Conservation (phyloP, 805 yeast species). For the Saccharomycopsis amapae region DNA sequence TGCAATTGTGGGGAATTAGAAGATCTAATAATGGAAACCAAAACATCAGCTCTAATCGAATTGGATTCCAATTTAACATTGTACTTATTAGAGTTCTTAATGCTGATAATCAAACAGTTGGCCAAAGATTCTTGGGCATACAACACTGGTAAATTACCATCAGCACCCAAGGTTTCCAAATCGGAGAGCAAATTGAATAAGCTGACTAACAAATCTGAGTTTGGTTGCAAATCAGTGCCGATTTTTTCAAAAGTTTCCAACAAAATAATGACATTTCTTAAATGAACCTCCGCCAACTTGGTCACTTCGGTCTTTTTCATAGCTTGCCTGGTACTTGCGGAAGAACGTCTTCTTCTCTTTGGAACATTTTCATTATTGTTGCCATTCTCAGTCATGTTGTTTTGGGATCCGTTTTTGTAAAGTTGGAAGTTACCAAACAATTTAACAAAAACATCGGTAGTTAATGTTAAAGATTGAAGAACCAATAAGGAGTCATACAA, state of each 20-base stretch:
- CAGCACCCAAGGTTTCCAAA: slow-evolving; percentile 78
- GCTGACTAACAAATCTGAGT: slow-evolving; percentile 41
- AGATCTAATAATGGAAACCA: slow-evolving; percentile 85
- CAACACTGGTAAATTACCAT: slow-evolving; percentile 84
- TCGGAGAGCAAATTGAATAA: slow-evolving; percentile 62
- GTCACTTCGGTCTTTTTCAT: slow-evolving; percentile 63
- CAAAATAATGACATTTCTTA: slow-evolving; percentile 68
- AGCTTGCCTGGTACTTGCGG: slow-evolving; percentile 70
- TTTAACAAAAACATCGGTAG: slow-evolving; percentile 49
- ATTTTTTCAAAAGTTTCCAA: slow-evolving; percentile 68
- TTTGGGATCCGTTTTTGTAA: slow-evolving; percentile 34
- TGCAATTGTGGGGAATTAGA: slow-evolving; percentile 93
- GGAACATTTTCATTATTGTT: slow-evolving; percentile 36
- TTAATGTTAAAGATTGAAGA: slow-evolving; percentile 47
- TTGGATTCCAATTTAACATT: slow-evolving; percentile 46
- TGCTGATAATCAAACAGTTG: slow-evolving; percentile 69
- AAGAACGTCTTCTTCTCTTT: slow-evolving; percentile 78
- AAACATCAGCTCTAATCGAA: slow-evolving; percentile 76
- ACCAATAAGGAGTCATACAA: slow-evolving; percentile 48
- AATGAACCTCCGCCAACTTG: slow-evolving; percentile 67
- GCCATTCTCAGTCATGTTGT: slow-evolving; percentile 23
- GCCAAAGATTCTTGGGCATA: slow-evolving; percentile 90
- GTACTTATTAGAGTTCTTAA: slow-evolving; percentile 44
- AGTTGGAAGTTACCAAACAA: slow-evolving; percentile 55
- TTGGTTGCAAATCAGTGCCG: slow-evolving; percentile 27